A percentile compares a stretch with the other conserved stretches of the same genome.
These are phyloP conservation scores for Dillenia suffruticosa DNA, from an alignment of 164 flowering plant species.

Conservation along the genomic window DNA sequence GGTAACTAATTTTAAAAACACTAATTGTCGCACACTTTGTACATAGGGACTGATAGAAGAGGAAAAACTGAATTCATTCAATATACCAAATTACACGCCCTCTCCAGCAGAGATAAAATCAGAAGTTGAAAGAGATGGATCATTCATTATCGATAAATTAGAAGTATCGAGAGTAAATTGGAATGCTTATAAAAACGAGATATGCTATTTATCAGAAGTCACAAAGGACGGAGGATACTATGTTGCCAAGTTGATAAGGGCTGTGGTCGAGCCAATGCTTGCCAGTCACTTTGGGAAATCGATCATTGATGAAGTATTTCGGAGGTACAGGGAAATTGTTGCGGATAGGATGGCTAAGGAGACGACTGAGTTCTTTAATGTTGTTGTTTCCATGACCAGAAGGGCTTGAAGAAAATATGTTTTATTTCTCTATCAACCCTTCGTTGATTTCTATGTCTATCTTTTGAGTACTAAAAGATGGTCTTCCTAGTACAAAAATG, in stretches of 20 bases:
- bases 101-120: constrained; percentile 4
- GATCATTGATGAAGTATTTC: constrained; percentile 17
- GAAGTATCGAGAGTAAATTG: constrained; percentile 5
- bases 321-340: constrained; percentile 7
- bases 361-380: constrained; percentile 27
- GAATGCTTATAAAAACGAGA: neutral
- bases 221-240: constrained; percentile 4
- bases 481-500: too few species aligned
- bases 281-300: constrained; percentile 16
- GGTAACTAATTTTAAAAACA: too few species aligned
- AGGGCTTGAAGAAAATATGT: constrained; percentile 4
- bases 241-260: constrained; percentile 19
- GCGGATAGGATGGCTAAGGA: constrained; percentile 25
- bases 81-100: constrained; percentile 11
- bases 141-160: constrained; percentile 10
- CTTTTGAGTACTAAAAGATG: too few species aligned
- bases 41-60: constrained; percentile 11
- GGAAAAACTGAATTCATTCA: constrained; percentile 9
- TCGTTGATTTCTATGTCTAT: too few species aligned
- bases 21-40: too few species aligned
- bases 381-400: constrained; percentile 27
- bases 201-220: neutral
- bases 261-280: constrained; percentile 20
- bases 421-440: neutral
- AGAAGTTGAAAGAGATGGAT: constrained; percentile 9